Percentiles rank a stretch among this genome's conserved stretches.
Evolutionary conservation across 2,329 filamentous ascomycete species (phyloP).

Genomic region (Ophiostoma himal-ulmi): DNA sequence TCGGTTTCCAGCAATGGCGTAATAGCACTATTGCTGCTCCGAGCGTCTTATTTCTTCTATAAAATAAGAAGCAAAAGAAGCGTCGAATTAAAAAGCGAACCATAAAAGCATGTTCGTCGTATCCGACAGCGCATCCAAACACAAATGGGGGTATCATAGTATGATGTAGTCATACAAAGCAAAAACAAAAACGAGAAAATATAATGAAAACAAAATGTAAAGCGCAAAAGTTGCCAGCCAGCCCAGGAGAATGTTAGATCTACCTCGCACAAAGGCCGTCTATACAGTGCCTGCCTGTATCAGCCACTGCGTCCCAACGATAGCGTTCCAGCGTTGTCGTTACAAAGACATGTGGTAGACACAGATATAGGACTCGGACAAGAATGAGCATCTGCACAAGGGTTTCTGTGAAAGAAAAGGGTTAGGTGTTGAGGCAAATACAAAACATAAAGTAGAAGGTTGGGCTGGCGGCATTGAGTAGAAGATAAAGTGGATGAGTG

Average conservation of each 20-base stretch:
- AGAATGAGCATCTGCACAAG: not conserved
- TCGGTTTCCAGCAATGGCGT: slow-evolving; percentile 44
- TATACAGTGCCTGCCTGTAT: not conserved
- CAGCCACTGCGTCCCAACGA: slow-evolving; percentile 26
- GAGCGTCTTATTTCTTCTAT: slow-evolving; percentile 32
- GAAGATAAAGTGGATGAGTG: not conserved
- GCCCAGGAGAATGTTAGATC: slow-evolving; percentile 14
- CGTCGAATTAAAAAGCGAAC: slow-evolving; percentile 16
- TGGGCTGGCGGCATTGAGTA: slow-evolving; percentile 17
- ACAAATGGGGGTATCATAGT: slow-evolving; percentile 50
- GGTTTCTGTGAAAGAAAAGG: not conserved
- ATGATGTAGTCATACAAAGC: slow-evolving; percentile 29
- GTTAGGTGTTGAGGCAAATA: not conserved
- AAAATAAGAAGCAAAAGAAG: not conserved
- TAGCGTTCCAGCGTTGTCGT: slow-evolving; percentile 40
- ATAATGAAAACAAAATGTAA: slow-evolving; percentile 25
- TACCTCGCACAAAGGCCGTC: not conserved
- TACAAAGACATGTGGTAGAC: slow-evolving; percentile 11
- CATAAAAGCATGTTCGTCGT: slow-evolving; percentile 21
- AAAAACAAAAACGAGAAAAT: slow-evolving; percentile 24
- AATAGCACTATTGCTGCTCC: slow-evolving; percentile 49
- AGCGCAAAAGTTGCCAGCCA: slow-evolving; percentile 21
- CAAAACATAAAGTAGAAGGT: slow-evolving; percentile 9
- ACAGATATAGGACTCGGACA: not conserved
- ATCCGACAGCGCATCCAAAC: slow-evolving; percentile 47